A percentile compares a stretch with the other conserved stretches of the same genome.
phyloP scores from a whole-genome alignment of 805 yeast species.

The Monosporozyma siamensis region DNA sequence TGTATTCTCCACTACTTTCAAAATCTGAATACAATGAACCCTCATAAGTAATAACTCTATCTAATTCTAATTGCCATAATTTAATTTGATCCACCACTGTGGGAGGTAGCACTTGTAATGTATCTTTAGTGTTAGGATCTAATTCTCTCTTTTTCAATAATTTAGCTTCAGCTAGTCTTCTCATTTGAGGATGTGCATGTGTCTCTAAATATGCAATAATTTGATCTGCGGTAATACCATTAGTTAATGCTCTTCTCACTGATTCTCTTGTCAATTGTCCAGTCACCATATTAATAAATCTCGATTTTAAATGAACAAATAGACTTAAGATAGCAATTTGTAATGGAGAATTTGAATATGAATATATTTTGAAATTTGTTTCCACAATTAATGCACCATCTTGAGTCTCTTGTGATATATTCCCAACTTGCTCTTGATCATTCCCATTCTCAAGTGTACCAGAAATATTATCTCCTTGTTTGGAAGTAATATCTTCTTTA shows the following conservation, averaged over 20 bases:
- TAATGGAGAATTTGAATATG: constrained; percentile 87
- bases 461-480: constrained; percentile 9
- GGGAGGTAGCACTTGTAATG: constrained; percentile 70
- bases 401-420: constrained; percentile 16
- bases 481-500: constrained; percentile 10
- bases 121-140: constrained; percentile 38
- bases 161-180: constrained; percentile 58
- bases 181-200: constrained; percentile 92
- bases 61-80: constrained; percentile 93
- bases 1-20: constrained; percentile 65
- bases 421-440: constrained; percentile 25
- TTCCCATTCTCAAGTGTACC: constrained; percentile 12
- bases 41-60: constrained; percentile 75
- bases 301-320: constrained; percentile 73
- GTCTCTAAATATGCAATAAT: constrained; percentile 79
- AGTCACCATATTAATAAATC: constrained; percentile 87
- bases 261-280: constrained; percentile 93
- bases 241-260: constrained; percentile 67
- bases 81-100: constrained; percentile 95
- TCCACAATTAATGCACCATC: constrained; percentile 78
- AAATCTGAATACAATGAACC: constrained; percentile 89
- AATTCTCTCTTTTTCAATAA: constrained; percentile 59
- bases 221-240: constrained; percentile 93
- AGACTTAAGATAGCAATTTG: constrained; percentile 88
- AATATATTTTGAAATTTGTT: constrained; percentile 87